Percentiles rank a stretch among this genome's conserved stretches.
Evolutionary conservation across 2,329 filamentous ascomycete genomes (phyloP).

Genomic region (Colletotrichum shisoi): DNA sequence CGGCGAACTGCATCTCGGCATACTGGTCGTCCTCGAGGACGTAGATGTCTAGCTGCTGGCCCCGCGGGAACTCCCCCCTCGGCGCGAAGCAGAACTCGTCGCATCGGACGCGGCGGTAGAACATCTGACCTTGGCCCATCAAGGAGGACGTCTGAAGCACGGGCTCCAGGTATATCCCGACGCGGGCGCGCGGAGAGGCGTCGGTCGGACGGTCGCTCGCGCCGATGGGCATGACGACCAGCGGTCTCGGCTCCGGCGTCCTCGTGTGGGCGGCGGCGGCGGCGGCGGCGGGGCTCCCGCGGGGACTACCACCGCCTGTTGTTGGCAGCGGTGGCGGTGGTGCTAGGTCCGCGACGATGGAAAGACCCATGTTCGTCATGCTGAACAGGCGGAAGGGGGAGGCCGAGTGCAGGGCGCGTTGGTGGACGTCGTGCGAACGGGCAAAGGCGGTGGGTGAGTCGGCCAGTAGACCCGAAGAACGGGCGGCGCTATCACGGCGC

Average conservation of each 20-base stretch:
- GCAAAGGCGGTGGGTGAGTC: slow-evolving; percentile 30
- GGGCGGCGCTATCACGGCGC: not conserved
- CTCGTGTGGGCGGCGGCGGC: not conserved
- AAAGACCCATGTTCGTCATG: slow-evolving; percentile 37
- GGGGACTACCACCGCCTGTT: not conserved
- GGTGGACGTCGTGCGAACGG: slow-evolving; percentile 28
- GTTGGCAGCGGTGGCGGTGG: not conserved
- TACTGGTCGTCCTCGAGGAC: slow-evolving; percentile 29
- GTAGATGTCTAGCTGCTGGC: slow-evolving; percentile 17
- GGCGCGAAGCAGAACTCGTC: slow-evolving; percentile 33
- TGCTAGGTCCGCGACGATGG: slow-evolving; percentile 21
- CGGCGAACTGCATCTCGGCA: slow-evolving; percentile 33
- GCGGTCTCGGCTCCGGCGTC: not conserved
- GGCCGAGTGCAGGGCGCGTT: slow-evolving; percentile 27
- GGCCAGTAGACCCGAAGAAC: slow-evolving; percentile 30
- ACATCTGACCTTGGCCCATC: slow-evolving; percentile 7
- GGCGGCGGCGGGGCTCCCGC: not conserved
- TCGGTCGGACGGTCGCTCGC: slow-evolving; percentile 29
- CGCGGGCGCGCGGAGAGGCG: slow-evolving; percentile 8
- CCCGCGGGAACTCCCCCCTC: slow-evolving; percentile 18
- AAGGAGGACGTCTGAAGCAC: slow-evolving; percentile 17
- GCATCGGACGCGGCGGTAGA: slow-evolving; percentile 29
- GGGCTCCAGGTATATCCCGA: slow-evolving; percentile 32
- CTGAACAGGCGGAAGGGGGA: slow-evolving; percentile 32
- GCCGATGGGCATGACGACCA: slow-evolving; percentile 29